A percentile compares a stretch with the other conserved stretches of the same genome.
Conservation (phyloP, 1,139 yeast genomes). For the Kluyveromyces marxianus region DNA sequence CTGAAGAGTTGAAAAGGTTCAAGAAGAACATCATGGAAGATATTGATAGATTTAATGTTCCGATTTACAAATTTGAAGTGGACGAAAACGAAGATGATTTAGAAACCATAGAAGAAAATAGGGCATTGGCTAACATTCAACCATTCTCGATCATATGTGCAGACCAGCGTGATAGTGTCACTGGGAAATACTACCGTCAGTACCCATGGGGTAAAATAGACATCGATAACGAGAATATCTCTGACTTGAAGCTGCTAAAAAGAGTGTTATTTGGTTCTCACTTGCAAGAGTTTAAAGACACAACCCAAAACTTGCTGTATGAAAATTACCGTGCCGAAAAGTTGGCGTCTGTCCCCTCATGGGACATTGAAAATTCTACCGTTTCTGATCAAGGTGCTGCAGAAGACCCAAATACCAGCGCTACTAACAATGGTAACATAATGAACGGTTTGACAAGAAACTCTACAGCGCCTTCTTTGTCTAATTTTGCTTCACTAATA, state of each 20-base stretch:
- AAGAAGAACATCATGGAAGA: slow-evolving; percentile 50
- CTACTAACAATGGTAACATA: slow-evolving; percentile 5
- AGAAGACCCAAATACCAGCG: background rate
- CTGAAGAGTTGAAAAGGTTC: slow-evolving; percentile 46
- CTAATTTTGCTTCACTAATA: slow-evolving; percentile 30
- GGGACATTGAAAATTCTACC: slow-evolving; percentile 8
- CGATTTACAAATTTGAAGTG: slow-evolving; percentile 57
- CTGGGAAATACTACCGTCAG: slow-evolving; percentile 57
- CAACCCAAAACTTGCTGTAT: slow-evolving; percentile 70
- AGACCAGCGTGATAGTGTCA: slow-evolving; percentile 39
- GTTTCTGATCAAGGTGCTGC: slow-evolving; percentile 3
- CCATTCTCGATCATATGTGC: slow-evolving; percentile 71
- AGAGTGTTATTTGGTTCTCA: slow-evolving; percentile 68
- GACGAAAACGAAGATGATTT: slow-evolving; percentile 48
- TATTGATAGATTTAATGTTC: slow-evolving; percentile 57
- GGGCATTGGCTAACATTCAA: slow-evolving; percentile 48
- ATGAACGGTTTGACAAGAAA: slow-evolving; percentile 14
- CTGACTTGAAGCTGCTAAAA: slow-evolving; percentile 57
- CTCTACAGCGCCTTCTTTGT: slow-evolving; percentile 30
- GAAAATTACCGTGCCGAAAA: slow-evolving; percentile 75
- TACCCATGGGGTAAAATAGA: slow-evolving; percentile 70
- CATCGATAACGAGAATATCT: slow-evolving; percentile 46
- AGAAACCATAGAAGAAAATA: slow-evolving; percentile 63
- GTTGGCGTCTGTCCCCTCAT: slow-evolving; percentile 37
- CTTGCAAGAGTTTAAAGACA: slow-evolving; percentile 72